Conservation (phyloP, 129 eudicot genomes). For the Centella asiatica region DNA sequence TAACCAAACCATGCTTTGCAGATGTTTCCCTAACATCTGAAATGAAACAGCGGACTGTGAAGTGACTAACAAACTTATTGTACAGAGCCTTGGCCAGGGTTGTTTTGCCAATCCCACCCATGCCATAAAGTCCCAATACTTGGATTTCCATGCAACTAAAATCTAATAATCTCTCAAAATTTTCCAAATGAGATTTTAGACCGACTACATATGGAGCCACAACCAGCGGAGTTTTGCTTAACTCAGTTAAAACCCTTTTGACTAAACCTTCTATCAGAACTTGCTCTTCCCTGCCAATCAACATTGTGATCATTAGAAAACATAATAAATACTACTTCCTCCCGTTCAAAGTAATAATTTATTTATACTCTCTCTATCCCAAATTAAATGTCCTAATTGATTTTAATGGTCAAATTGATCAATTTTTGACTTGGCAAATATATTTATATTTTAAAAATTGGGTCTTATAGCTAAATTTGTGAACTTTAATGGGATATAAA, state of each 20-base stretch:
- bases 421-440: too few relatives aligned
- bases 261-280: constrained; percentile 3
- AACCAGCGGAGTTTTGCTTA: constrained; percentile 10
- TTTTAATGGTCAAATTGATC: too few relatives aligned
- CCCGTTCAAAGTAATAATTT: too few relatives aligned
- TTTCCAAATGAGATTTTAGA: background rate
- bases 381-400: too few relatives aligned
- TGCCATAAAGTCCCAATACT: constrained; percentile 19
- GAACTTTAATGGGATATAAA: too few relatives aligned
- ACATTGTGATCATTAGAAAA: background rate
- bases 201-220: constrained; percentile 15
- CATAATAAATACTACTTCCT: background rate
- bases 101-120: constrained; percentile 29
- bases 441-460: too few relatives aligned
- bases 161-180: constrained; percentile 10
- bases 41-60: constrained; percentile 16
- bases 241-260: constrained; percentile 4
- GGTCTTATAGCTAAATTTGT: too few relatives aligned
- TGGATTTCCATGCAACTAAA: background rate
- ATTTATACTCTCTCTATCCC: too few relatives aligned
- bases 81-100: constrained; percentile 28
- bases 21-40: constrained; percentile 18
- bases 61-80: constrained; percentile 9
- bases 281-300: constrained; percentile 4
- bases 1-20: constrained; percentile 8